Percentiles rank a stretch among this genome's conserved stretches.
Conservation (phyloP, 495 filamentous ascomycete genomes). For the Xylaria acuta region DNA sequence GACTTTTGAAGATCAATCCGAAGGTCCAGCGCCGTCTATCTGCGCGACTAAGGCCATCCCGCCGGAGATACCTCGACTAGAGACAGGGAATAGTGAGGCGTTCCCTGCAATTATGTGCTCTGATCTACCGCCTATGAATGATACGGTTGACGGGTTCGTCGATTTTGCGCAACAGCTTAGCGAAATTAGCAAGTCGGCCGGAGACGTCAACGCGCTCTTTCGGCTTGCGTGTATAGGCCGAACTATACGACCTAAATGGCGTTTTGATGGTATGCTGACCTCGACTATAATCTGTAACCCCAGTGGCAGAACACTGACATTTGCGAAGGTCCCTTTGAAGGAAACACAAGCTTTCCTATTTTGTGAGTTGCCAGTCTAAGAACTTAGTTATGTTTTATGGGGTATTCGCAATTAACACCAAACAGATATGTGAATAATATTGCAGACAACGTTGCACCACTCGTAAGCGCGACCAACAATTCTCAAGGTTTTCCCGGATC, state of each 20-base stretch:
- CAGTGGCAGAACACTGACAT: background rate
- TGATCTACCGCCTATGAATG: constrained; percentile 58
- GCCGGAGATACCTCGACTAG: constrained; percentile 40
- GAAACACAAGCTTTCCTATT: constrained; percentile 60
- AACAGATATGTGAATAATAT: constrained; percentile 56
- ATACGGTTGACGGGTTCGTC: constrained; percentile 53
- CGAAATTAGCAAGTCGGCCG: constrained; percentile 55
- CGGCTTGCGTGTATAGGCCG: constrained; percentile 64
- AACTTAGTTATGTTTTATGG: background rate
- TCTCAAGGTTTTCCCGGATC: constrained; percentile 57
- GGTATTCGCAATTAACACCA: background rate
- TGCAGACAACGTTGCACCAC: constrained; percentile 63
- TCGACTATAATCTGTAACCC: background rate
- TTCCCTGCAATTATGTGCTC: constrained; percentile 67
- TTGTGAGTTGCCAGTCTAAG: constrained; percentile 34
- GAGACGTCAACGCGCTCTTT: constrained; percentile 65
- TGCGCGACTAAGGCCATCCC: constrained; percentile 43
- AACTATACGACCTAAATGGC: constrained; percentile 63
- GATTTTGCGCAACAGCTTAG: constrained; percentile 53
- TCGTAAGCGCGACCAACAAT: constrained; percentile 58
- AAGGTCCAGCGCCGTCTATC: constrained; percentile 45
- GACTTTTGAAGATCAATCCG: constrained; percentile 37
- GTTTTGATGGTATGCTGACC: constrained; percentile 49
- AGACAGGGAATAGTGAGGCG: constrained; percentile 54
- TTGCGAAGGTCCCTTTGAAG: constrained; percentile 46